Conservation (phyloP, 2,329 filamentous ascomycete species). For the Tolypocladium paradoxum region DNA sequence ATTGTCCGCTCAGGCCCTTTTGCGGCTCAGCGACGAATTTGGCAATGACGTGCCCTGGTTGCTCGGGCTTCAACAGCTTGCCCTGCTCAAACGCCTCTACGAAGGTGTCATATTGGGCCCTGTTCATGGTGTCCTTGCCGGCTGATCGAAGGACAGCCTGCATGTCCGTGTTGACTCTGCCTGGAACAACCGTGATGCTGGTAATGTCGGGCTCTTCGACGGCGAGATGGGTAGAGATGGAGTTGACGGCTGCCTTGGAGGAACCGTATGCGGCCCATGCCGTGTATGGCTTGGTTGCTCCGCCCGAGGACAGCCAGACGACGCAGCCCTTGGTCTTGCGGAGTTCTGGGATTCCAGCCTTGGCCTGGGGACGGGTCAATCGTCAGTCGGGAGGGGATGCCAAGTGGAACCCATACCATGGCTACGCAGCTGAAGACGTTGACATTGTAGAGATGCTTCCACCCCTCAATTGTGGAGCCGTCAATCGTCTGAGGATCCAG, state of each 20-base stretch:
- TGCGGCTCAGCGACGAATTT: slow-evolving; percentile 57
- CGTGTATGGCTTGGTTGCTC: slow-evolving; percentile 52
- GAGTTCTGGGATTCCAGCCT: slow-evolving; percentile 59
- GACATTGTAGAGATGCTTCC: slow-evolving; percentile 65
- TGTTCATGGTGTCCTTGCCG: slow-evolving; percentile 37
- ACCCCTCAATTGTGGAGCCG: slow-evolving; percentile 59
- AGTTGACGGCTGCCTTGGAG: slow-evolving; percentile 75
- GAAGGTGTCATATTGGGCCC: slow-evolving; percentile 56
- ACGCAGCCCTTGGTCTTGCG: slow-evolving; percentile 60
- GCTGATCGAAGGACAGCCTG: slow-evolving; percentile 66
- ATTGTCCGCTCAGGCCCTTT: slow-evolving; percentile 62
- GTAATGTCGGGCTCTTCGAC: slow-evolving; percentile 69
- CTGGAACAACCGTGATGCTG: slow-evolving; percentile 63
- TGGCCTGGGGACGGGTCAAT: slow-evolving; percentile 37
- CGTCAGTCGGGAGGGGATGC: slow-evolving; percentile 3
- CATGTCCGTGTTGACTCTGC: slow-evolving; percentile 84
- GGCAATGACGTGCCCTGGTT: slow-evolving; percentile 79
- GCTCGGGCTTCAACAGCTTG: slow-evolving; percentile 66
- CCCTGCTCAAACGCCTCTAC: slow-evolving; percentile 58
- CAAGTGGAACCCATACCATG: slow-evolving; percentile 44
- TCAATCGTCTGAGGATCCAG: slow-evolving; percentile 66
- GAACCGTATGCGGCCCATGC: slow-evolving; percentile 76
- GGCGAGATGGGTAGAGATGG: slow-evolving; percentile 61
- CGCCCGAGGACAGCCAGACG: slow-evolving; percentile 72
- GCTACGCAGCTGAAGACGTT: slow-evolving; percentile 80